These are phyloP conservation scores for Venturia effusa DNA, from an alignment of 2,329 filamentous ascomycete genomes.

Conservation along the genomic window DNA sequence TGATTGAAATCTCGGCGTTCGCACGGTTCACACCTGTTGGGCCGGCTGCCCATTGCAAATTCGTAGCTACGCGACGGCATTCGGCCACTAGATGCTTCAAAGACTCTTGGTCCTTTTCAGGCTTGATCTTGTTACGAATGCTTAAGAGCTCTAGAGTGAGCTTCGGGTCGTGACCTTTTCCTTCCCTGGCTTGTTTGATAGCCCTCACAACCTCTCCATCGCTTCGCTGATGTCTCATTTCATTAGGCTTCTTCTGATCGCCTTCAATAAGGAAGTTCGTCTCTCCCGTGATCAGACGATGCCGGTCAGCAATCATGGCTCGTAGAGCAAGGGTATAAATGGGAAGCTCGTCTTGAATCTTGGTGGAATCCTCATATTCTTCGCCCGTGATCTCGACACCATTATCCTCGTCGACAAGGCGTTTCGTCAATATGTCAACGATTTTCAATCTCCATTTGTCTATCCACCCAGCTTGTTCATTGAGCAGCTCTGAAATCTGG, in stretches of 20 bases:
- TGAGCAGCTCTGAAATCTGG: slow-evolving; percentile 52
- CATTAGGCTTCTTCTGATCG: slow-evolving; percentile 44
- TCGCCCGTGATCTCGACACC: slow-evolving; percentile 70
- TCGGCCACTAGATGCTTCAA: slow-evolving; percentile 61
- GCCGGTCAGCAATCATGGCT: slow-evolving; percentile 66
- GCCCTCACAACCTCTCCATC: slow-evolving; percentile 29
- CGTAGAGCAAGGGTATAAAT: slow-evolving; percentile 73
- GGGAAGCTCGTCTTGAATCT: slow-evolving; percentile 78
- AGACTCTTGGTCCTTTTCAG: slow-evolving; percentile 45
- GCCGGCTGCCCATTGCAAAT: slow-evolving; percentile 46
- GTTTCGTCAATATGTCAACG: slow-evolving; percentile 58
- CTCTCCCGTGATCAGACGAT: slow-evolving; percentile 64
- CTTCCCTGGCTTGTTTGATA: slow-evolving; percentile 47
- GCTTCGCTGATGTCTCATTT: not conserved
- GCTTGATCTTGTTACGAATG: slow-evolving; percentile 38
- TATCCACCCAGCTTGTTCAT: slow-evolving; percentile 60
- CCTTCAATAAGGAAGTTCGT: slow-evolving; percentile 64
- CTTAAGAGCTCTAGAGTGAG: slow-evolving; percentile 45
- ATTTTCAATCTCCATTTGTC: slow-evolving; percentile 66
- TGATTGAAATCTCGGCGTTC: slow-evolving; percentile 52
- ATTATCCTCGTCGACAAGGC: slow-evolving; percentile 71
- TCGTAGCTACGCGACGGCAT: slow-evolving; percentile 51
- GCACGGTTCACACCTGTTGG: slow-evolving; percentile 33
- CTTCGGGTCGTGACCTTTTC: slow-evolving; percentile 61
- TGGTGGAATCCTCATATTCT: slow-evolving; percentile 80